phyloP scores from a whole-genome alignment of 768 basidiomycete species.

The Leccinum truebloodii region DNA sequence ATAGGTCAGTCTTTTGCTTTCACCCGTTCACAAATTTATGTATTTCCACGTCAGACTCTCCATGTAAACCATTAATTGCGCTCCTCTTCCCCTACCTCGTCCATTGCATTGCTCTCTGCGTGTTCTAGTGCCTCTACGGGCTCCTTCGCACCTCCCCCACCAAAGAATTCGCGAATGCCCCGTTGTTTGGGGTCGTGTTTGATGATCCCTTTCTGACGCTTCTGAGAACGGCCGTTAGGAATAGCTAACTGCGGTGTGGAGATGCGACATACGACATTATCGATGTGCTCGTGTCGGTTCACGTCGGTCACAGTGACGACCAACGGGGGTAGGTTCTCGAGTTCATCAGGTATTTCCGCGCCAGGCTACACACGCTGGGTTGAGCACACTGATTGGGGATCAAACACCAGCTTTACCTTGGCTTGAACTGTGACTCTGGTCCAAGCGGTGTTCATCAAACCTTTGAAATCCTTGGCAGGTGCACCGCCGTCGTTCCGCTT shows the following conservation, averaged over 20 bases:
- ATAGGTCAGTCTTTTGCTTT: constrained; percentile 17
- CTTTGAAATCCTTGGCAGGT: constrained; percentile 39
- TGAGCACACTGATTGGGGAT: background rate
- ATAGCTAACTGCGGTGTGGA: background rate
- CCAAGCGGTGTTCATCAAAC: constrained; percentile 73
- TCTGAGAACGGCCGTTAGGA: constrained; percentile 37
- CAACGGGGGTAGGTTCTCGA: constrained; percentile 35
- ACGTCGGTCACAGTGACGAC: constrained; percentile 50
- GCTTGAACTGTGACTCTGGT: constrained; percentile 52
- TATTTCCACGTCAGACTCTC: constrained; percentile 11
- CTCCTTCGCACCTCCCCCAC: constrained; percentile 31
- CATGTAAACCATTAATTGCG: constrained; percentile 11
- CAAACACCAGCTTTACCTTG: constrained; percentile 38
- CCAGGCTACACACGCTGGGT: constrained; percentile 30
- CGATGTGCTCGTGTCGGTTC: constrained; percentile 57
- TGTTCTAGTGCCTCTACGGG: constrained; percentile 14
- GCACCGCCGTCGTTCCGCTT: constrained; percentile 39
- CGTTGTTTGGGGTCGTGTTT: constrained; percentile 76
- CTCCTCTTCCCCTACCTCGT: constrained; percentile 21
- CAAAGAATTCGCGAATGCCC: constrained; percentile 75
- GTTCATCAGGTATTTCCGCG: constrained; percentile 17
- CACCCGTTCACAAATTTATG: background rate
- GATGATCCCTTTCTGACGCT: constrained; percentile 76
- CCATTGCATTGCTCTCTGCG: constrained; percentile 30
- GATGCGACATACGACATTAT: constrained; percentile 50